phyloP scores from a whole-genome alignment of 371 early-diverging fungal species.

The Rhizopus delemar region DNA sequence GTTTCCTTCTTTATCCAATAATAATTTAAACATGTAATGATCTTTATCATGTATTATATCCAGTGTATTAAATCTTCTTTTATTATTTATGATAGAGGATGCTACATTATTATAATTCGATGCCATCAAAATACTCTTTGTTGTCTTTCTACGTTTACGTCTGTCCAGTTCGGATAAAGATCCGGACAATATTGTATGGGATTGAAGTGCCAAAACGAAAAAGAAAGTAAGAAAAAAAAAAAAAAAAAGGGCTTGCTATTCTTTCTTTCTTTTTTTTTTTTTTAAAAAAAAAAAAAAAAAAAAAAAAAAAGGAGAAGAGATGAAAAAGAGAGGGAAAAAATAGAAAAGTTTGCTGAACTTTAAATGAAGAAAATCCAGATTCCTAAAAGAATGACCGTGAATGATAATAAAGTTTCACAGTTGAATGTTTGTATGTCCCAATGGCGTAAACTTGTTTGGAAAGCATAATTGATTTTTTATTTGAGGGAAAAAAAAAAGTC shows the following conservation, averaged over 20 bases:
- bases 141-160: constrained; percentile 26
- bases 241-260: neutral
- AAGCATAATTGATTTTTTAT: too few species aligned
- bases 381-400: too few species aligned
- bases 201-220: constrained; percentile 28
- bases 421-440: too few species aligned
- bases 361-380: neutral
- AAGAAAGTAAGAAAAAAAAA: constrained; percentile 1
- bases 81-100: neutral
- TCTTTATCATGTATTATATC: constrained; percentile 26
- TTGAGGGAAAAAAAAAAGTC: too few species aligned
- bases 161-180: constrained; percentile 23
- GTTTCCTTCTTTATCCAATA: constrained; percentile 22
- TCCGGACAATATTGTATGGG: constrained; percentile 14
- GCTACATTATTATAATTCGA: neutral
- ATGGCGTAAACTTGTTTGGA: too few species aligned
- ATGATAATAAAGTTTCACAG: too few species aligned
- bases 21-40: constrained; percentile 29
- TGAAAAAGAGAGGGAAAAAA: neutral
- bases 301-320: neutral
- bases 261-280: neutral
- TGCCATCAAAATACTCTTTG: constrained; percentile 1
- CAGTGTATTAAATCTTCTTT: neutral
- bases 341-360: neutral
- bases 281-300: neutral